Evolutionary conservation across 139 green algal species (phyloP), one percentile per base, ranked within the genome.

Genomic region (Micromonas pusilla): DNA sequence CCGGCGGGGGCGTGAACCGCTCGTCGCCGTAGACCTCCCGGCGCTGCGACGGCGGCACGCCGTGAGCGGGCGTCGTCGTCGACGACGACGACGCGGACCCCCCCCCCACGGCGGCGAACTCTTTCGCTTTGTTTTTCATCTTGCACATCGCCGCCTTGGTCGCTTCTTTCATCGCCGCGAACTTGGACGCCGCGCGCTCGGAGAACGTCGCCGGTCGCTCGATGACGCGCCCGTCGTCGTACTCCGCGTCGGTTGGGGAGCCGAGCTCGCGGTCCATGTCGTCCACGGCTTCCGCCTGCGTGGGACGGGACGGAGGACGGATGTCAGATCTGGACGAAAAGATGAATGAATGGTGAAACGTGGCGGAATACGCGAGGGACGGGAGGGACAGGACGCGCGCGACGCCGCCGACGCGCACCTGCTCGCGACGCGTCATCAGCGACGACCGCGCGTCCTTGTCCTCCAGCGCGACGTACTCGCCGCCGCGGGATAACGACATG

Each of bases 261-360:
- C 38, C 28, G 30, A 72, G 32, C 65, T 4, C 65, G 26, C 30
- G 4, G n/a, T 72, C 65, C 65, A 72, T 72, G 38, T 72, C 65
- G 65, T 72, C 30, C 65, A 72, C 65, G 4, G 65, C 65, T 4
- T 72, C 65, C 28, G n/a, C 65, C 65, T 72, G 65, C 30, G n/a
- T n/a, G n/a, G n/a, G n/a, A n/a, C n/a, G n/a, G n/a, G n/a, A n/a
- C n/a, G n/a, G n/a, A n/a, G n/a, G n/a, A n/a, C n/a, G n/a, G n/a
- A n/a, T n/a, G n/a, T n/a, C n/a, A n/a, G n/a, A n/a, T n/a, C n/a
- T n/a, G n/a, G n/a, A n/a, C n/a, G n/a, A n/a, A n/a, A n/a, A n/a
- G n/a, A n/a, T n/a, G n/a, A n/a, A n/a, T n/a, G n/a, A n/a, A n/a
- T n/a, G n/a, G n/a, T n/a, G n/a, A n/a, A n/a, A n/a, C n/a, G n/a